A percentile compares a stretch with the other conserved stretches of the same genome.
These are phyloP conservation scores for Agastache rugosa DNA, from an alignment of 257 asterid genomes.

Conservation along the genomic window DNA sequence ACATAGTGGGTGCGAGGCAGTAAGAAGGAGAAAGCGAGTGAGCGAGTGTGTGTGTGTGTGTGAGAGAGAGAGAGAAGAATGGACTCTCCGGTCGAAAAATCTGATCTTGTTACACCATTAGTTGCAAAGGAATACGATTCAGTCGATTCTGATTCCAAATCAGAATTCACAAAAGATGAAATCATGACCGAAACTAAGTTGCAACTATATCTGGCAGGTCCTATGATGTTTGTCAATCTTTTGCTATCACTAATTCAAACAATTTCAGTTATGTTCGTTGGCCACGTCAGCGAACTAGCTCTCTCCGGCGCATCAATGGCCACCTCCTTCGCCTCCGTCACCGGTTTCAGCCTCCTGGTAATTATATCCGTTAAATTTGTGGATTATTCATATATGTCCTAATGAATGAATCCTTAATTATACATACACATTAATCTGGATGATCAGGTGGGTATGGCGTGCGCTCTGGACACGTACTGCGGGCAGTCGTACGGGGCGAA, in stretches of 20 bases:
- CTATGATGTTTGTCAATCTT: slow-evolving; percentile 61
- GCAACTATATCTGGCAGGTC: slow-evolving; percentile 55
- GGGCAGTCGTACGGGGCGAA: slow-evolving; percentile 74
- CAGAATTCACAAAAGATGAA: slow-evolving; percentile 42
- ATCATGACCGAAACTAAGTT: slow-evolving; percentile 47
- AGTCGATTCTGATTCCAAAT: slow-evolving; percentile 29
- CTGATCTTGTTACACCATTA: slow-evolving; percentile 44
- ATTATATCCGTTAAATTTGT: too few relatives aligned
- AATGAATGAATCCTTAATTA: too few relatives aligned
- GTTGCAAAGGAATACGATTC: slow-evolving; percentile 20
- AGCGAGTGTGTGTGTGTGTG: background rate
- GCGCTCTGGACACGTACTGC: slow-evolving; percentile 71
- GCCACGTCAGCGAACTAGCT: slow-evolving; percentile 65
- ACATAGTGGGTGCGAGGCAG: too few relatives aligned
- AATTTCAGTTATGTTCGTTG: slow-evolving; percentile 71
- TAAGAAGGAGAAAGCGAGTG: background rate
- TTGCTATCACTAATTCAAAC: slow-evolving; percentile 51
- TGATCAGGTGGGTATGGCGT: slow-evolving; percentile 67
- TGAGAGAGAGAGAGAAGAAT: slow-evolving; percentile 16
- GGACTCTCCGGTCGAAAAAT: slow-evolving; percentile 34
- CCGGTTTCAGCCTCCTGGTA: slow-evolving; percentile 63
- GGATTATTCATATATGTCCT: too few relatives aligned
- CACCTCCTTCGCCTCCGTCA: slow-evolving; percentile 68
- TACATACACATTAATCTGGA: too few relatives aligned
- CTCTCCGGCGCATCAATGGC: slow-evolving; percentile 81